A percentile compares a stretch with the other conserved stretches of the same genome.
phyloP scores from a whole-genome alignment of 331 rosid genomes.

The Cydonia oblonga region DNA sequence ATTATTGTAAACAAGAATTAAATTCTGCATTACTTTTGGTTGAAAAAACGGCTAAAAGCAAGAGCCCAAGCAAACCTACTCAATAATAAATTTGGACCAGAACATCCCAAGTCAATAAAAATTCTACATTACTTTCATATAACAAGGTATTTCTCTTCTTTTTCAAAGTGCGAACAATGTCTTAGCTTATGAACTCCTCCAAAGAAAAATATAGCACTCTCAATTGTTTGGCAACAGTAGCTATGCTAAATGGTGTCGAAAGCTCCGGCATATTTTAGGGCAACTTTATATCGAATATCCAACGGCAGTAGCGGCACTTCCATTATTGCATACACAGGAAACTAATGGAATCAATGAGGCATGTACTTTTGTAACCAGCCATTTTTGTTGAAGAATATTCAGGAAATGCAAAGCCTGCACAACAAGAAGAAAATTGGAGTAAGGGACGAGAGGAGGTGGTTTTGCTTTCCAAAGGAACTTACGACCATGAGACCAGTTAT shows the following conservation, averaged over 20 bases:
- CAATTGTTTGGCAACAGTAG: background rate
- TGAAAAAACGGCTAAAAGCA: too few species aligned
- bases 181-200: too few species aligned
- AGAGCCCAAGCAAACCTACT: too few species aligned
- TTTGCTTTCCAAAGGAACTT: background rate
- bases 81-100: too few species aligned
- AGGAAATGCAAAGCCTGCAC: background rate
- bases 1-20: too few species aligned
- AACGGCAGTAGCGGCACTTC: background rate
- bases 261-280: background rate
- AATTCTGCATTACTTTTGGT: too few species aligned
- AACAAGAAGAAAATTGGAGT: background rate
- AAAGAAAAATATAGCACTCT: background rate
- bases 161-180: too few species aligned
- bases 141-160: too few species aligned
- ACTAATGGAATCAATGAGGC: conserved; percentile 3
- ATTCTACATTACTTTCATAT: too few species aligned
- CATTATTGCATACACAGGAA: conserved; percentile 2
- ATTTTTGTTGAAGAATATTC: background rate
- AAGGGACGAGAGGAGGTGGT: background rate
- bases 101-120: too few species aligned
- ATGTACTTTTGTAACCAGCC: conserved; percentile 3
- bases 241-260: background rate
- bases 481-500: background rate
- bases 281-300: background rate